Evolutionary conservation across 257 asterid genomes (phyloP).

Genomic region (Vinca minor): DNA sequence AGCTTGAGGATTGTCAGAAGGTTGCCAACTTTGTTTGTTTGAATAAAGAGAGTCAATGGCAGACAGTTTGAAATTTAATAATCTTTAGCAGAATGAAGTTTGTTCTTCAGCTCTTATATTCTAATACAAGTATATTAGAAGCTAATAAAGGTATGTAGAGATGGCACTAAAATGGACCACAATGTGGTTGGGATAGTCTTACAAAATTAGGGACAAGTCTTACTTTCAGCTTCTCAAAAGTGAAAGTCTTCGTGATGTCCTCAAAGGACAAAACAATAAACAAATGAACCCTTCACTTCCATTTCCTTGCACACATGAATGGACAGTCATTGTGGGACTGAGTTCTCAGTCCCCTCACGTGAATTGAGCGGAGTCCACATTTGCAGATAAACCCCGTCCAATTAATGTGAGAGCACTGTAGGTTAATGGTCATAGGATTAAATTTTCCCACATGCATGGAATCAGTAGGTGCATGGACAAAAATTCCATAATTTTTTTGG

Average conservation of each 20-base stretch:
- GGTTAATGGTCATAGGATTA: no score
- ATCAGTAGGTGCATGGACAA: not conserved
- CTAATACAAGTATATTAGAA: no score
- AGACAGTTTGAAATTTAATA: conserved; percentile 53
- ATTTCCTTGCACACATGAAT: conserved; percentile 8
- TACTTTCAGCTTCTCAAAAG: conserved; percentile 42
- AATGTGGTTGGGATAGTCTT: conserved; percentile 26
- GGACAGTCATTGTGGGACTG: no score
- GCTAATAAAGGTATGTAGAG: no score
- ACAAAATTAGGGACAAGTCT: conserved; percentile 36
- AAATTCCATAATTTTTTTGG: not conserved
- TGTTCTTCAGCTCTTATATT: conserved; percentile 26
- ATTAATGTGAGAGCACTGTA: no score
- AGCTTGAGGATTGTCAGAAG: conserved; percentile 44
- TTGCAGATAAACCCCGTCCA: no score
- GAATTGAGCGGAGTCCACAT: no score
- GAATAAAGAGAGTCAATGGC: conserved; percentile 65
- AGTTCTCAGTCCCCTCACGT: no score
- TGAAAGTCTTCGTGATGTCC: conserved; percentile 22
- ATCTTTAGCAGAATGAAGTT: conserved; percentile 27
- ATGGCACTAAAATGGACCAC: conserved; percentile 23
- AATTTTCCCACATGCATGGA: no score
- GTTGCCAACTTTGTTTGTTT: conserved; percentile 59
- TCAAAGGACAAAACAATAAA: conserved; percentile 4
- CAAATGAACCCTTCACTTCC: conserved; percentile 10